Evolutionary conservation across 225 moss, liverwort and hornwort genomes (phyloP).

Genomic region (Physcomitrium patens): DNA sequence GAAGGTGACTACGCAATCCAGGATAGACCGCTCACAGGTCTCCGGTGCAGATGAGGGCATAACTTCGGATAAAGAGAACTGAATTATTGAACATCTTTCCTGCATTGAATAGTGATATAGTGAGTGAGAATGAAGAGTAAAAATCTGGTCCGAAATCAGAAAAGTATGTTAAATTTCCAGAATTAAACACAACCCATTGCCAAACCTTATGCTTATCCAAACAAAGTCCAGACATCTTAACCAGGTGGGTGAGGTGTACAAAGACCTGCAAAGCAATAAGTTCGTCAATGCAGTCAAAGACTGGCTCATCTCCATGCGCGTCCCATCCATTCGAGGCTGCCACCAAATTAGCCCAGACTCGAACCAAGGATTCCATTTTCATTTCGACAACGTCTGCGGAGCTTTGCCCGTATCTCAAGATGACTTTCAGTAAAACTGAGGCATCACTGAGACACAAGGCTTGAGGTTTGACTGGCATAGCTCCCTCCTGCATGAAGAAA

Average conservation of each 20-base stretch:
- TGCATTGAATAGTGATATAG: slow-evolving; percentile 26
- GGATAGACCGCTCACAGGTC: slow-evolving; percentile 43
- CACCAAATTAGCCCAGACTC: slow-evolving; percentile 78
- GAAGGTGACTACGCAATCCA: slow-evolving; percentile 66
- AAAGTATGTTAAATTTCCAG: too few relatives aligned
- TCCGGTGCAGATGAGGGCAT: slow-evolving; percentile 43
- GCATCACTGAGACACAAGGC: slow-evolving; percentile 80
- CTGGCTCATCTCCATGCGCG: slow-evolving; percentile 67
- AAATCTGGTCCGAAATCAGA: too few relatives aligned
- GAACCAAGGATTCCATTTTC: slow-evolving; percentile 66
- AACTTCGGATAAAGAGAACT: slow-evolving; percentile 52
- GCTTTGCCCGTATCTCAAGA: slow-evolving; percentile 59
- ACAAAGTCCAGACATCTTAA: neutral
- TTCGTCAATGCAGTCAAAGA: slow-evolving; percentile 72
- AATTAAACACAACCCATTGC: too few relatives aligned
- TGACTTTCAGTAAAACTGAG: slow-evolving; percentile 67
- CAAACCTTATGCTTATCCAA: too few relatives aligned
- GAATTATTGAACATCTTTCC: slow-evolving; percentile 69
- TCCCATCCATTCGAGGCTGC: slow-evolving; percentile 76
- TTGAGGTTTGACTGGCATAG: slow-evolving; percentile 51
- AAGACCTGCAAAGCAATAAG: slow-evolving; percentile 70
- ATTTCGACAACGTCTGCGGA: slow-evolving; percentile 44
- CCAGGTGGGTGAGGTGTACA: neutral
- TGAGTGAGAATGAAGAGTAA: too few relatives aligned
- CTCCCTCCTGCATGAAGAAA: slow-evolving; percentile 50